A percentile compares a stretch with the other conserved stretches of the same genome.
Conservation (phyloP, 179 eudicot genomes). For the Beta corolliflora region DNA sequence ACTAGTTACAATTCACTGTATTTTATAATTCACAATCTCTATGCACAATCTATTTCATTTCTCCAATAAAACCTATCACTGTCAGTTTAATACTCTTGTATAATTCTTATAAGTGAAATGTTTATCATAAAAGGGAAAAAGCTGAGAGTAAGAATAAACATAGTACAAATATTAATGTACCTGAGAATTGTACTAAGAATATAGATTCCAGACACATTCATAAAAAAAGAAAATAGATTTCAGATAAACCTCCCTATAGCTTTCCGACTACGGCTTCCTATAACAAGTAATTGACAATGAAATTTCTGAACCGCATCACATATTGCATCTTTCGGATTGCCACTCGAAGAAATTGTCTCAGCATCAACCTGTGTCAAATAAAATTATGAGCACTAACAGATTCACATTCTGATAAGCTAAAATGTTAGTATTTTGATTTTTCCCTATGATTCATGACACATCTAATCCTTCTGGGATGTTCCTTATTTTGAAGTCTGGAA, state of each 20-base stretch:
- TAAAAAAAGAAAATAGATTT: too few relatives aligned
- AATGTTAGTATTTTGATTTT: too few relatives aligned
- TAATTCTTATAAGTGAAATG: too few relatives aligned
- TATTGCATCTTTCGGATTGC: constrained; percentile 62
- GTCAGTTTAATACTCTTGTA: too few relatives aligned
- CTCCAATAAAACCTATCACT: not conserved
- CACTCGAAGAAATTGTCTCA: constrained; percentile 49
- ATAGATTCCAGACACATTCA: not conserved
- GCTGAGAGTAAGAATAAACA: not conserved
- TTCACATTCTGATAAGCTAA: not conserved
- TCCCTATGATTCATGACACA: not conserved
- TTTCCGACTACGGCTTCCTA: constrained; percentile 65
- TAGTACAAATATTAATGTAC: not conserved
- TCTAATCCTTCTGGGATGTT: not conserved
- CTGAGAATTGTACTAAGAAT: not conserved
- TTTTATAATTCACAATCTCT: not conserved
- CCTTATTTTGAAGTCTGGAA: too few relatives aligned
- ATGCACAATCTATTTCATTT: not conserved
- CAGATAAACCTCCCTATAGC: constrained; percentile 48
- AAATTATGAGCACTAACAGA: not conserved
- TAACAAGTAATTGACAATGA: constrained; percentile 47
- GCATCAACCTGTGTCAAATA: constrained; percentile 41
- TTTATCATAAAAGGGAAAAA: too few relatives aligned
- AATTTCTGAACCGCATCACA: constrained; percentile 64
- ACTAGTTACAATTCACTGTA: not conserved